phyloP scores from a whole-genome alignment of 805 yeast species.

The Torulaspora quercuum region DNA sequence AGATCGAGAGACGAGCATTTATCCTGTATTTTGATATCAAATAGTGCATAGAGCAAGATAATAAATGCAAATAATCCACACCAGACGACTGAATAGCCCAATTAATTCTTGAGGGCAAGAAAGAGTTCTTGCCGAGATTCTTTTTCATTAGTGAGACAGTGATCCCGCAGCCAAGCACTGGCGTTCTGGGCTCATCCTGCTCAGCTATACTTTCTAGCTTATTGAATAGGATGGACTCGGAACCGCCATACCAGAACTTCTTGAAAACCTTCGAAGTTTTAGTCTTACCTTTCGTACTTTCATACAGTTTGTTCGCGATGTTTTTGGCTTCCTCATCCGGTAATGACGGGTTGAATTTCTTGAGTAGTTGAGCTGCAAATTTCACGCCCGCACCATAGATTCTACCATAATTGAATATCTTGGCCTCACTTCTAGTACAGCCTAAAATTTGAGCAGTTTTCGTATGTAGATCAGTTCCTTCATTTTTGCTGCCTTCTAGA shows the following conservation, averaged over 20 bases:
- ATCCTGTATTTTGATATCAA: constrained; percentile 59
- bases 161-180: constrained; percentile 89
- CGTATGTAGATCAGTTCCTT: constrained; percentile 92
- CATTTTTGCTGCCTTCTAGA: constrained; percentile 86
- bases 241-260: constrained; percentile 77
- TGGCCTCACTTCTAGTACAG: constrained; percentile 87
- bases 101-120: constrained; percentile 85
- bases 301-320: constrained; percentile 66
- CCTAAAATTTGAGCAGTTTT: constrained; percentile 89
- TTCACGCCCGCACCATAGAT: constrained; percentile 96
- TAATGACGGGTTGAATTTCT: constrained; percentile 73
- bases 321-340: constrained; percentile 61
- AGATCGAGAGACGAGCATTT: constrained; percentile 72
- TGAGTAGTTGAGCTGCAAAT: constrained; percentile 79
- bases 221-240: constrained; percentile 90
- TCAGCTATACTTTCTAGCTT: constrained; percentile 83
- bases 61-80: constrained; percentile 86
- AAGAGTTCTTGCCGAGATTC: constrained; percentile 62
- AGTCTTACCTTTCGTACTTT: constrained; percentile 74
- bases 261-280: constrained; percentile 35
- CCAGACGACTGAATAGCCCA: constrained; percentile 99
- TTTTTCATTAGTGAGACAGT: constrained; percentile 72
- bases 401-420: constrained; percentile 92
- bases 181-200: constrained; percentile 77
- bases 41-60: constrained; percentile 85